phyloP scores from a whole-genome alignment of 2,329 filamentous ascomycete genomes.

The Monilinia polystroma region DNA sequence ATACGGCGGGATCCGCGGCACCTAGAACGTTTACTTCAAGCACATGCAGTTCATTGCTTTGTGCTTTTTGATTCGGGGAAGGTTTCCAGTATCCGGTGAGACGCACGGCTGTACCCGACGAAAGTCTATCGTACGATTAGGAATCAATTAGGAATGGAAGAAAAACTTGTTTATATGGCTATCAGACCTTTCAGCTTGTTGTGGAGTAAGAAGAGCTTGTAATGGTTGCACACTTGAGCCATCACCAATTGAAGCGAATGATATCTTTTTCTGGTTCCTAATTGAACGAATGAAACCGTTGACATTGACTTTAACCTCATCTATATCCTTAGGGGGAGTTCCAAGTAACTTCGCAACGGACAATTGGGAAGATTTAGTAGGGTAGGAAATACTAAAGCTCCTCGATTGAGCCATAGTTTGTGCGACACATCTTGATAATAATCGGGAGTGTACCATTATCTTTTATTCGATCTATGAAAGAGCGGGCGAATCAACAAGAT shows the following conservation, averaged over 20 bases:
- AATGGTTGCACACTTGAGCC: slow-evolving; percentile 77
- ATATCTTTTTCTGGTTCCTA: slow-evolving; percentile 77
- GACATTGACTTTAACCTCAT: slow-evolving; percentile 59
- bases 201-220: slow-evolving; percentile 50
- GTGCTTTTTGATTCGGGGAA: slow-evolving; percentile 63
- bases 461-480: slow-evolving; percentile 9
- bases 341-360: slow-evolving; percentile 58
- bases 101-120: slow-evolving; percentile 76
- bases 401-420: slow-evolving; percentile 3
- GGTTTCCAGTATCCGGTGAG: slow-evolving; percentile 75
- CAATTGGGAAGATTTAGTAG: slow-evolving; percentile 2
- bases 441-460: slow-evolving; percentile 19
- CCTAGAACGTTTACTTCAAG: slow-evolving; percentile 69
- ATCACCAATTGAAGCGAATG: slow-evolving; percentile 84
- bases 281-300: slow-evolving; percentile 82
- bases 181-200: slow-evolving; percentile 32
- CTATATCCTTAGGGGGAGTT: slow-evolving; percentile 48
- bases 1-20: slow-evolving; percentile 73
- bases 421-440: slow-evolving; percentile 15
- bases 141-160: slow-evolving; percentile 3
- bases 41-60: slow-evolving; percentile 80
- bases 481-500: neutral
- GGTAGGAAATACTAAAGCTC: slow-evolving; percentile 10
- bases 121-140: slow-evolving; percentile 56
- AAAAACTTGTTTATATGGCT: slow-evolving; percentile 19